Percentiles rank a stretch among this genome's conserved stretches.
Evolutionary conservation across 1,139 yeast species (phyloP).

Genomic region (Saccharomyces hybrid): DNA sequence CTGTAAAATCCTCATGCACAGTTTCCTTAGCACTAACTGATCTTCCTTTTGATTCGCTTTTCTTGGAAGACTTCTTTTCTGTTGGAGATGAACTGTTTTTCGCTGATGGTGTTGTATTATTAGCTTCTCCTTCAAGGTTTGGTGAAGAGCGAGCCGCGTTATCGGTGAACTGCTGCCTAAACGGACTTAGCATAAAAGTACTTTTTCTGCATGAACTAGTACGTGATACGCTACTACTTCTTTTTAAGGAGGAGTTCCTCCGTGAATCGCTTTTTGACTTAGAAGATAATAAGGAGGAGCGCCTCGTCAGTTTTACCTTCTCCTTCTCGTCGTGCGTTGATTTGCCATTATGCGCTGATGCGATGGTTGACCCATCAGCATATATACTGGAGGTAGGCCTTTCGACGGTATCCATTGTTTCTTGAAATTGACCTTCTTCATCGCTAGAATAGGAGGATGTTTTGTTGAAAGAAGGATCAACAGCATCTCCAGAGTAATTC

Average conservation of each 20-base stretch:
- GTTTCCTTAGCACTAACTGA: conserved; percentile 6
- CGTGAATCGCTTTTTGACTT: neutral
- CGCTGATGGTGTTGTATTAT: conserved; percentile 7
- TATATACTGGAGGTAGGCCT: conserved; percentile 10
- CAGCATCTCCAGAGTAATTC: neutral
- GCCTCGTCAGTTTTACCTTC: neutral
- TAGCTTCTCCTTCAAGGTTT: conserved; percentile 3
- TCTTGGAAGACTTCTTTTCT: conserved; percentile 2
- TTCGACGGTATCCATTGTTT: neutral
- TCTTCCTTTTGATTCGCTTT: conserved; percentile 15
- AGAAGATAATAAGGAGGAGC: neutral
- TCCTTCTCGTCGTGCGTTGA: neutral
- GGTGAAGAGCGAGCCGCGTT: conserved; percentile 18
- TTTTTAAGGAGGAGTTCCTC: conserved; percentile 1
- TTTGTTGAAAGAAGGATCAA: neutral
- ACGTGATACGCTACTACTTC: neutral
- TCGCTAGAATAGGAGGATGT: neutral
- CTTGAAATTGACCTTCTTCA: conserved; percentile 5
- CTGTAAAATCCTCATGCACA: conserved; percentile 1
- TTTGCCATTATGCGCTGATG: neutral
- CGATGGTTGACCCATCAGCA: neutral
- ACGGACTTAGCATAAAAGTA: conserved; percentile 20
- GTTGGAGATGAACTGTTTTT: neutral
- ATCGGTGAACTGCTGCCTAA: no score
- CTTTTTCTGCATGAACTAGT: conserved; percentile 6